Conservation (phyloP, 2,329 filamentous ascomycete genomes). For the Cryphonectria carpinicola region DNA sequence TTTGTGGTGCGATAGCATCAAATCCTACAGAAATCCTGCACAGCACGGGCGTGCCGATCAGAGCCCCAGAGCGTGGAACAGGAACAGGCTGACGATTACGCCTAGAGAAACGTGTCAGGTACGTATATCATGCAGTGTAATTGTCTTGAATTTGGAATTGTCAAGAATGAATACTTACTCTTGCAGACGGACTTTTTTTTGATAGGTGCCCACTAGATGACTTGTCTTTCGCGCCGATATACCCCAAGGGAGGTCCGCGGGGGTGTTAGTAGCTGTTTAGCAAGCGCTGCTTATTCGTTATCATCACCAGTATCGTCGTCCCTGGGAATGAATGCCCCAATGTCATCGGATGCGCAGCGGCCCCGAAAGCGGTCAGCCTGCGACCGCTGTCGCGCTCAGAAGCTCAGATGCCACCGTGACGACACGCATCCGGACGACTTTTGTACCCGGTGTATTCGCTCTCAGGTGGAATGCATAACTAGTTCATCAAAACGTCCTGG, state of each 20-base stretch:
- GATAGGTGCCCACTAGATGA: neutral
- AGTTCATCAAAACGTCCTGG: neutral
- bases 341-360: neutral
- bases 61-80: neutral
- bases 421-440: neutral
- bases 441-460: neutral
- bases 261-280: neutral
- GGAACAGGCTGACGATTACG: neutral
- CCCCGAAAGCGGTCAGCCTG: neutral
- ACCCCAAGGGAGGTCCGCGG: neutral
- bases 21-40: neutral
- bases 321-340: neutral
- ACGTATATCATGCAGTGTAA: neutral
- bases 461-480: neutral
- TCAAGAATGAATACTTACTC: neutral
- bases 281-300: neutral
- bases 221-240: neutral
- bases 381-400: neutral
- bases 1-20: neutral
- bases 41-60: neutral
- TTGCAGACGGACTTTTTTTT: neutral
- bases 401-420: neutral
- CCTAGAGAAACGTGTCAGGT: neutral
- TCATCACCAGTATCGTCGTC: neutral
- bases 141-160: neutral